Conservation (phyloP, 1,284 basidiomycete species). For the Puccinia sorghi region DNA sequence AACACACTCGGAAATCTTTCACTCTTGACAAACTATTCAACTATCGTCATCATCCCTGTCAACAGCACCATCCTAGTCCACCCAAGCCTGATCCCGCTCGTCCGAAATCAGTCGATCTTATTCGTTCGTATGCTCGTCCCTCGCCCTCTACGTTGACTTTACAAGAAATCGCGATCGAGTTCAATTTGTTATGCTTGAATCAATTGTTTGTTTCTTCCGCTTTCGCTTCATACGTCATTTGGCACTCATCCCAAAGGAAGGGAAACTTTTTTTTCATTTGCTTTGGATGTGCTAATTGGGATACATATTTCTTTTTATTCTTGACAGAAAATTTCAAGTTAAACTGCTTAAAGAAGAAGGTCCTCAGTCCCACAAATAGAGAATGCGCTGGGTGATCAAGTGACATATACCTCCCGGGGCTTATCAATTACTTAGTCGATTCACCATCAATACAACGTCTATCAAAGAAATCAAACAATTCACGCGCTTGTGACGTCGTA, state of each 20-base stretch:
- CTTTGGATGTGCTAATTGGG: neutral
- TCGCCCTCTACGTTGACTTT: neutral
- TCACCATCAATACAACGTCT: too few relatives aligned
- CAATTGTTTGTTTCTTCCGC: neutral
- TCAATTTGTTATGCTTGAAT: constrained; percentile 1
- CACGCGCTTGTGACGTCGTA: too few relatives aligned
- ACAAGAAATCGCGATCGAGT: constrained; percentile 4
- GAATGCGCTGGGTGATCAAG: neutral
- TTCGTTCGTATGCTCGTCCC: neutral
- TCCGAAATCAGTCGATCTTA: too few relatives aligned
- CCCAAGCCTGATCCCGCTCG: too few relatives aligned
- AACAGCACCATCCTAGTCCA: neutral
- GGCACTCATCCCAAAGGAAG: neutral
- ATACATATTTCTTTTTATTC: neutral
- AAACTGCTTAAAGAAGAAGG: neutral
- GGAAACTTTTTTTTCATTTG: constrained; percentile 3
- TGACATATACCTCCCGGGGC: too few relatives aligned
- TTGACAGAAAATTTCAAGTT: constrained; percentile 9
- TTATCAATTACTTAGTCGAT: too few relatives aligned
- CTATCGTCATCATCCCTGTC: neutral
- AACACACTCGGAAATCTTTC: neutral
- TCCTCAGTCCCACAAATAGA: too few relatives aligned
- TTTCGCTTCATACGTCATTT: neutral
- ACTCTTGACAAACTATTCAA: neutral
- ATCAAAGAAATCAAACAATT: too few relatives aligned